Base-by-base conservation (phyloP, 176 grass and related monocot species). In the Saccharum spontaneum region DNA sequence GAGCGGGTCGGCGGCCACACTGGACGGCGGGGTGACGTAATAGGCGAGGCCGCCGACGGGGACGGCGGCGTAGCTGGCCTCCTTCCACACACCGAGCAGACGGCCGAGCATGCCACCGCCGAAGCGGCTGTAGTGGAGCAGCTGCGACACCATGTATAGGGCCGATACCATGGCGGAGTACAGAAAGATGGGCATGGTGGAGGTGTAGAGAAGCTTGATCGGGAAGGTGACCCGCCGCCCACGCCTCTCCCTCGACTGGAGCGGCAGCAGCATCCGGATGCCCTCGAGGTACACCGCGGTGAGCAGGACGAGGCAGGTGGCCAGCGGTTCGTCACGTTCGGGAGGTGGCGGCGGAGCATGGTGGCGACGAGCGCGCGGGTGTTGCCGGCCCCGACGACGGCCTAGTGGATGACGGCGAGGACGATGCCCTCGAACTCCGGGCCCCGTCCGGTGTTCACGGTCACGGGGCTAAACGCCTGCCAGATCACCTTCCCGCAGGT, bases 131-230 rank as follows among this genome's bases (percentile, higher is more conserved):
- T 71, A 71, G 69, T 71, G 38, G 38, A 71, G 10, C 69, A 71
- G 10, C 38, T 71, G 69, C 38, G 69, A 44, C 69, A 71, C 68
- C 20, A 43, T 12, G 68, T 71, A 43, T 4, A 71, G 68, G 3
- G 10, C 37, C 10, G 38, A 13, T 4, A 71, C 69, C 38, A 22
- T n/a, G 69, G 38, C 38, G 69, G 69, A 71, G 38, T 71, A n/a
- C 0, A 71, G 69, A 10, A 71, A 22, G 38, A 43, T 24, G 69
- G 69, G 22, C 39, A 22, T 43, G 38, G 69, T 71, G 38, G 69
- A 71, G 17, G 69, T 71, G 69, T 71, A 71, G 38, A 71, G 69
- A 6, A 71, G 69, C 69, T 71, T 71, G 69, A 71, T 24, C 38
- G 38, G 69, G 69, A 71, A 71, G 69, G 9, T 71, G 38, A 12